A percentile compares a stretch with the other conserved stretches of the same genome.
These are phyloP conservation scores for Trichocladium antarcticum DNA, from an alignment of 495 filamentous ascomycete species.

Conservation along the genomic window DNA sequence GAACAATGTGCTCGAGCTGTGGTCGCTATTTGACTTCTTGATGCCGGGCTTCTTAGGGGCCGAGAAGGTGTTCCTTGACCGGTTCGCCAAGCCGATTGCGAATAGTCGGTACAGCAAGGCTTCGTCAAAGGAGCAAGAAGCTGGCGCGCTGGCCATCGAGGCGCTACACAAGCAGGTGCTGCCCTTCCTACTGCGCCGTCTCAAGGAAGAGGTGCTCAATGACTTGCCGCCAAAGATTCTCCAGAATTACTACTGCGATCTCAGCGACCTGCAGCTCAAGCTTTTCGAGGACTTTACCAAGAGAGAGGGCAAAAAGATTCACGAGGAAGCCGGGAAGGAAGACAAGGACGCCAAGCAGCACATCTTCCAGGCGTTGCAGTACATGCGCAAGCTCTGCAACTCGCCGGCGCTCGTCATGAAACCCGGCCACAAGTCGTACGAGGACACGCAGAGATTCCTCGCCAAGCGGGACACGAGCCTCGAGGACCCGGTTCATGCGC, in stretches of 20 bases:
- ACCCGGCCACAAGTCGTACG: conserved; percentile 81
- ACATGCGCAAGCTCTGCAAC: conserved; percentile 98
- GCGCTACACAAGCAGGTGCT: conserved; percentile 95
- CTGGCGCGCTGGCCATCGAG: conserved; percentile 89
- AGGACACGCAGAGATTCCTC: conserved; percentile 65
- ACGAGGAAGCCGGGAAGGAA: conserved; percentile 60
- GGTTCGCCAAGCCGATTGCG: conserved; percentile 95
- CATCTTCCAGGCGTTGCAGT: conserved; percentile 97
- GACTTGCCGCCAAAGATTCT: conserved; percentile 97
- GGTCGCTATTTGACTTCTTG: conserved; percentile 95
- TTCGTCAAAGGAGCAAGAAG: conserved; percentile 96
- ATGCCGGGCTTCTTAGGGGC: conserved; percentile 99
- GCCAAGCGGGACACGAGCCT: conserved; percentile 60
- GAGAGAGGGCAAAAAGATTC: conserved; percentile 75
- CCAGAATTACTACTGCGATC: conserved; percentile 99
- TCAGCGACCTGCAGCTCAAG: conserved; percentile 86
- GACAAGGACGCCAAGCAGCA: conserved; percentile 93
- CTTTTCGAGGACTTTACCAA: conserved; percentile 94
- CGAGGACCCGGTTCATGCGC: conserved; percentile 77
- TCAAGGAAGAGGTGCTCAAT: conserved; percentile 96
- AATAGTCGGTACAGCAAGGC: conserved; percentile 90
- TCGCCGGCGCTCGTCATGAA: conserved; percentile 93
- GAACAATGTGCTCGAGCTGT: conserved; percentile 91
- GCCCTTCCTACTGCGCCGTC: conserved; percentile 87
- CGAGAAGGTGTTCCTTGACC: conserved; percentile 94